Conservation (phyloP, 2,329 filamentous ascomycete species). For the Neodidymelliopsis sp. region DNA sequence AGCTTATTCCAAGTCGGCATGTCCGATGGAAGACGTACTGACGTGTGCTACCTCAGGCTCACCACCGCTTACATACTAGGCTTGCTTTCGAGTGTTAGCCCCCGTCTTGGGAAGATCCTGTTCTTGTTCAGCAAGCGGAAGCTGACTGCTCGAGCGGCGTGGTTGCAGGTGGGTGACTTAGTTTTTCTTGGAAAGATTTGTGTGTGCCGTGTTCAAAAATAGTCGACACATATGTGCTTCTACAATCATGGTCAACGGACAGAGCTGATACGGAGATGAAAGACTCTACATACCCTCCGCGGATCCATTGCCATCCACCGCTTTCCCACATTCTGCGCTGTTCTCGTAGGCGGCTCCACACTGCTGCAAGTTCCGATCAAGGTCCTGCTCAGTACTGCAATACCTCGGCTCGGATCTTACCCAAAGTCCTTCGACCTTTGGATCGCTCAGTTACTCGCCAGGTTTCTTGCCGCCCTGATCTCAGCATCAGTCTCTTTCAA, state of each 20-base stretch:
- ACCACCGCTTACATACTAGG: constrained; percentile 40
- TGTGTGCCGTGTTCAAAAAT: too few relatives aligned
- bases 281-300: constrained; percentile 42
- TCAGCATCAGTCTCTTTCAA: constrained; percentile 60
- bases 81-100: constrained; percentile 36
- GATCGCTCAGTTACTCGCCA: constrained; percentile 25
- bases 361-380: constrained; percentile 50
- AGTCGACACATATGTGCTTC: too few relatives aligned
- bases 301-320: constrained; percentile 54
- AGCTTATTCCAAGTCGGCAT: background rate
- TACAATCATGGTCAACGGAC: background rate
- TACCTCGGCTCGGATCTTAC: constrained; percentile 22
- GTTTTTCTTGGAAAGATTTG: too few relatives aligned
- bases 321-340: constrained; percentile 62
- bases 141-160: constrained; percentile 25
- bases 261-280: background rate
- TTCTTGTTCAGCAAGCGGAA: constrained; percentile 27
- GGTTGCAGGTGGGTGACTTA: constrained; percentile 31
- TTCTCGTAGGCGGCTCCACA: constrained; percentile 61
- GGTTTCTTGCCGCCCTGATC: constrained; percentile 56
- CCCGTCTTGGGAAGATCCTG: constrained; percentile 31
- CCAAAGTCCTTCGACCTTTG: constrained; percentile 2
- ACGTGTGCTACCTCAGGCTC: constrained; percentile 18
- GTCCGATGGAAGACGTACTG: constrained; percentile 6
- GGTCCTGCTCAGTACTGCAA: constrained; percentile 13